Evolutionary conservation across 2,329 filamentous ascomycete species (phyloP), one percentile per base, ranked within the genome.

Genomic region (Piedraia hortae): DNA sequence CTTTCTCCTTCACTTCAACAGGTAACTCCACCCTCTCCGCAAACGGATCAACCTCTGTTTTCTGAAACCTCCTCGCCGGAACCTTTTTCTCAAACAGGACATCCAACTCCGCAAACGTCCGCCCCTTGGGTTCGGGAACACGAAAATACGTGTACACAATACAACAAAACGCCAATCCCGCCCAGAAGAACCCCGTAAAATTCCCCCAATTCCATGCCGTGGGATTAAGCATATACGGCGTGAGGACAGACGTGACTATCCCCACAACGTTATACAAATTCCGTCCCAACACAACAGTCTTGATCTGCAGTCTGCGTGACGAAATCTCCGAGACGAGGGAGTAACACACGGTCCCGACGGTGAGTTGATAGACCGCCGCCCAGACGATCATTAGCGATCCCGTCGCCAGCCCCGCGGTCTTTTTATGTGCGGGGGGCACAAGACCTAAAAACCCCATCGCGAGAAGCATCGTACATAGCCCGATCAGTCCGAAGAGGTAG

Each of bases 151-250:
- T 70, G 47, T 82, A 89, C 9, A 85, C 48, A 36, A 80, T 63
- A 48, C 73, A 85, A 24, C 65, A 46, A 48, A 77, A 74, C 46
- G 73, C 82, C 26, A 75, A 66, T 1, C 67, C 72, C 8, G 63
- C 67, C 72, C 77, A 77, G 53, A 88, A 88, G 50, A 89, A 88
- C 13, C 78, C 77, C 1, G 77, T 62, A 35, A 61, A 85, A 47
- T 85, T 85, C 28, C 62, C 56, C 78, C 77, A 90, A 45, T 88
- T 53, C 78, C 80, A 90, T 1, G 64, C 70, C 1, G 54, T 57
- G 0, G 78, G 75, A 47, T 90, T 90, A 18, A 89, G 57, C 78
- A 90, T 90, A 47, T 88, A 89, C 0, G 78, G 78, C 0, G 75
- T 88, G 18, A 90, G 46, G 3, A 89, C 69, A 22, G 64, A 68